A percentile compares a stretch with the other conserved stretches of the same genome.
phyloP scores from a whole-genome alignment of 176 grass and related monocot species.

The Eragrostis curvula region DNA sequence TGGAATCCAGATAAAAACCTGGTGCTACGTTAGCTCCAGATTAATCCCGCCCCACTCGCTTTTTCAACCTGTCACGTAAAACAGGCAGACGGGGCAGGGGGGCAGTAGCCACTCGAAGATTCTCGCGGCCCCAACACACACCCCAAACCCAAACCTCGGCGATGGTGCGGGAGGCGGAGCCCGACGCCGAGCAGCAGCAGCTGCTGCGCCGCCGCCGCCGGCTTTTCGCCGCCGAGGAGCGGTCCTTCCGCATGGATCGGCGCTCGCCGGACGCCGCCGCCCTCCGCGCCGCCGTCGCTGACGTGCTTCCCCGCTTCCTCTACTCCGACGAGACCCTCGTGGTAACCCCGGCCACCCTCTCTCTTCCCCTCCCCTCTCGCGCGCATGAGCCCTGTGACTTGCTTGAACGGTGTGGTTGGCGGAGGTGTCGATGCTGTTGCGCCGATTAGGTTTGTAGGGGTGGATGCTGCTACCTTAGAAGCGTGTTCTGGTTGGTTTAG shows the following conservation, averaged over 20 bases:
- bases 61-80: not conserved
- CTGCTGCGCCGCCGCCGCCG: not conserved
- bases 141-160: not conserved
- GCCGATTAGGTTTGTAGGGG: not conserved
- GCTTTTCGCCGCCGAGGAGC: conserved; percentile 45
- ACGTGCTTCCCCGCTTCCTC: conserved; percentile 70
- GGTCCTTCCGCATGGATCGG: conserved; percentile 67
- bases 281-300: conserved; percentile 48
- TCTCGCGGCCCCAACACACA: not conserved
- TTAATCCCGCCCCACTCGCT: too few relatives aligned
- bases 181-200: conserved; percentile 25
- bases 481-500: not conserved
- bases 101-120: conserved; percentile 16
- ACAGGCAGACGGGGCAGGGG: too few relatives aligned
- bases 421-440: not conserved
- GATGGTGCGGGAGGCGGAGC: conserved; percentile 44
- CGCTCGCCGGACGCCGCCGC: conserved; percentile 36
- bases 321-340: conserved; percentile 64
- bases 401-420: not conserved
- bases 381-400: not conserved
- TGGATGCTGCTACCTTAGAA: not conserved
- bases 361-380: not conserved
- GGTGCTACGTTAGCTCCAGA: too few relatives aligned
- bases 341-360: conserved; percentile 14
- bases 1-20: too few relatives aligned